Conservation (phyloP, 2,329 filamentous ascomycete species). For the Fusarium siculi region DNA sequence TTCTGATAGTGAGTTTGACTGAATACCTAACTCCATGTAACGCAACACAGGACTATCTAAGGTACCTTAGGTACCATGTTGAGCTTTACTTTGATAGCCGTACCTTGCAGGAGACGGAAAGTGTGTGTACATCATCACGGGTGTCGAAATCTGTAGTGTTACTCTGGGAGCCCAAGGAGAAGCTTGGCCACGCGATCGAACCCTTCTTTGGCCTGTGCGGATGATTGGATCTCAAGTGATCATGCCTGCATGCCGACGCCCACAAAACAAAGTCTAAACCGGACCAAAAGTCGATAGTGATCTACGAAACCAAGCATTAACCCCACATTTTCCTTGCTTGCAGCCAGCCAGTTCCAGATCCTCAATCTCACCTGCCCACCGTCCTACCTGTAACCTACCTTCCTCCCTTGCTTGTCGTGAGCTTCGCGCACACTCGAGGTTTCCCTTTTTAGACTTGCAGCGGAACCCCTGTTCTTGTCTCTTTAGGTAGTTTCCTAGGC, state of each 20-base stretch:
- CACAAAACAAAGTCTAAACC: conserved; percentile 22
- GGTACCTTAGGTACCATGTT: background rate
- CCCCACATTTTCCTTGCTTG: conserved; percentile 32
- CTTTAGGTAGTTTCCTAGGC: background rate
- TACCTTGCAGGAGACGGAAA: background rate
- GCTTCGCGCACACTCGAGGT: conserved; percentile 19
- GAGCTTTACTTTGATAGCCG: background rate
- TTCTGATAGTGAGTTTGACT: background rate
- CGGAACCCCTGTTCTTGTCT: conserved; percentile 16
- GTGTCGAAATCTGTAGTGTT: conserved; percentile 6
- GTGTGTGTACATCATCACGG: background rate
- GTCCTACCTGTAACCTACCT: background rate
- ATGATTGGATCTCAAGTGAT: conserved; percentile 22
- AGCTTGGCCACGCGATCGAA: conserved; percentile 11
- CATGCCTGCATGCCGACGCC: conserved; percentile 17
- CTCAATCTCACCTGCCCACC: conserved; percentile 18
- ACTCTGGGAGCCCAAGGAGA: background rate
- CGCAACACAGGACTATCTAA: background rate
- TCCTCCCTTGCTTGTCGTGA: background rate
- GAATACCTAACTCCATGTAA: background rate
- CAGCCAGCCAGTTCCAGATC: conserved; percentile 28
- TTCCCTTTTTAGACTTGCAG: conserved; percentile 17
- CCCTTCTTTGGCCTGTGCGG: background rate
- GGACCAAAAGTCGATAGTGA: conserved; percentile 12
- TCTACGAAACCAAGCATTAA: conserved; percentile 30